Percentiles rank a stretch among this genome's conserved stretches.
phyloP scores from a whole-genome alignment of 352 stramenopile species.

The Pythium aquatile region DNA sequence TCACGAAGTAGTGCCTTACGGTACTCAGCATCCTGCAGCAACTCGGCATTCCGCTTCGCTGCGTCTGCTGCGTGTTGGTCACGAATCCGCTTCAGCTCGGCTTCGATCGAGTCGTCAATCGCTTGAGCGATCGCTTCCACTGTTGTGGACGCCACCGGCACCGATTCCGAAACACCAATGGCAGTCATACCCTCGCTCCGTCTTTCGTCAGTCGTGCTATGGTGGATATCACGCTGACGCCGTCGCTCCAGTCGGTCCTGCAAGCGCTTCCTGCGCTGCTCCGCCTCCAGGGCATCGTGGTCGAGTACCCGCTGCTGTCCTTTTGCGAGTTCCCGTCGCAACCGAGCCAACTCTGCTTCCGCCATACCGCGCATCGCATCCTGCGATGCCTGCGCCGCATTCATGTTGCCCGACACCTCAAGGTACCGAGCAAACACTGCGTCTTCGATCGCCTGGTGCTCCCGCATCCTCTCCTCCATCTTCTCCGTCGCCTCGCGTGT shows the following conservation, averaged over 20 bases:
- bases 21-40: constrained; percentile 16
- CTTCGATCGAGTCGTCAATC: constrained; percentile 17
- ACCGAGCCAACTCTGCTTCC: constrained; percentile 10
- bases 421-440: not conserved
- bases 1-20: constrained; percentile 20
- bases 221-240: not conserved
- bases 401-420: not conserved
- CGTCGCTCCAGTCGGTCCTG: not conserved
- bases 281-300: not conserved
- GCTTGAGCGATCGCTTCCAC: not conserved
- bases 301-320: not conserved
- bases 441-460: constrained; percentile 1
- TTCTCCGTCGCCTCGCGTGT: not conserved
- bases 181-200: not conserved
- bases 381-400: not conserved
- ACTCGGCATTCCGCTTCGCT: not conserved
- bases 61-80: constrained; percentile 8
- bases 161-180: not conserved
- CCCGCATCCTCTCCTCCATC: not conserved
- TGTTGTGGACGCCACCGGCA: not conserved
- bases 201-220: not conserved
- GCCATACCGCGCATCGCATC: constrained; percentile 3
- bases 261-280: constrained; percentile 1
- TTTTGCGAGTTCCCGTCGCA: not conserved
- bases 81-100: constrained; percentile 6